These are phyloP conservation scores for Naematelia encephala DNA, from an alignment of 768 basidiomycete genomes.

Conservation along the genomic window DNA sequence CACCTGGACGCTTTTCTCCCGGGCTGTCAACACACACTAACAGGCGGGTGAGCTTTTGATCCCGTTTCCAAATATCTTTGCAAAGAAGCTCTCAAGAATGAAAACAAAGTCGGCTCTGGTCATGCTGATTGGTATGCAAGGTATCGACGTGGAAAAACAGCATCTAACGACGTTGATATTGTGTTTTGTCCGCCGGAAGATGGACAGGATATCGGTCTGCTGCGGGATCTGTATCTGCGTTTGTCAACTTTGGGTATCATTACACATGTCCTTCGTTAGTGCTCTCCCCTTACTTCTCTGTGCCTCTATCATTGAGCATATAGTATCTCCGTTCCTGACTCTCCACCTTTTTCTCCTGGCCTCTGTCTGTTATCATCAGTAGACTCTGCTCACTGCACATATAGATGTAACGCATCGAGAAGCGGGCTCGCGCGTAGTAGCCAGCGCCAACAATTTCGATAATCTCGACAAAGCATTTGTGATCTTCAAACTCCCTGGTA, in stretches of 20 bases:
- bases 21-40: slow-evolving; percentile 71
- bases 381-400: background rate
- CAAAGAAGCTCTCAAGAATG: background rate
- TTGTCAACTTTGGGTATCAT: slow-evolving; percentile 56
- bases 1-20: slow-evolving; percentile 63
- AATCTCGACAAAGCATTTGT: slow-evolving; percentile 80
- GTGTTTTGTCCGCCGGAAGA: slow-evolving; percentile 69
- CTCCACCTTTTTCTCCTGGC: no score
- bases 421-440: slow-evolving; percentile 17
- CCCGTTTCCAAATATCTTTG: background rate
- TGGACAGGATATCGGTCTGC: slow-evolving; percentile 61
- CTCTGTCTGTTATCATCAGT: no score
- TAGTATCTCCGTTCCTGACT: no score
- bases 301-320: no score
- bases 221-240: slow-evolving; percentile 58
- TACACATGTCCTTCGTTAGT: slow-evolving; percentile 79
- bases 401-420: slow-evolving; percentile 53
- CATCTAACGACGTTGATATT: slow-evolving; percentile 85
- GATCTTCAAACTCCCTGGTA: slow-evolving; percentile 65
- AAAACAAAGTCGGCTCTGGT: background rate
- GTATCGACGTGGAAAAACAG: slow-evolving; percentile 75
- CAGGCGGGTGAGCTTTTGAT: slow-evolving; percentile 64
- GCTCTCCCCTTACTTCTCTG: slow-evolving; percentile 49
- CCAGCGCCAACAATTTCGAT: slow-evolving; percentile 61
- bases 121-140: slow-evolving; percentile 52